These are phyloP conservation scores for Trichophyton verrucosum DNA, from an alignment of 2,329 filamentous ascomycete genomes.

Conservation along the genomic window DNA sequence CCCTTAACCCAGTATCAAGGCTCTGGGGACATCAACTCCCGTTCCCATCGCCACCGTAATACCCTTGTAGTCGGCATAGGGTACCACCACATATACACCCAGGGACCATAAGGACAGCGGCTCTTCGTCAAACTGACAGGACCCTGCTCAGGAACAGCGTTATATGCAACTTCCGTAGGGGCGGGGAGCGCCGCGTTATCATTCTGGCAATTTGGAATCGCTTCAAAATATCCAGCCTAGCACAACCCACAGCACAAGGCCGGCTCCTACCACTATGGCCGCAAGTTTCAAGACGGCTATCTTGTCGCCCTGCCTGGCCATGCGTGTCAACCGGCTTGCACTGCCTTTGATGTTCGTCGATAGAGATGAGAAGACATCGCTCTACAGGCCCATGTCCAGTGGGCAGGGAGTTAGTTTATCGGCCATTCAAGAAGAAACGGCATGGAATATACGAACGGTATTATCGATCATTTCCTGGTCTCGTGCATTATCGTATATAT, in stretches of 20 bases:
- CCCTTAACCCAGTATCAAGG: not conserved
- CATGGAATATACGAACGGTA: slow-evolving; percentile 51
- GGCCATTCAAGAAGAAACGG: not conserved
- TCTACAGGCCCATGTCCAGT: slow-evolving; percentile 36
- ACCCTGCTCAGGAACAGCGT: not conserved
- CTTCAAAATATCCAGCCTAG: slow-evolving; percentile 48
- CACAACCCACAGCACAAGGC: slow-evolving; percentile 66
- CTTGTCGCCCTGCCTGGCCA: slow-evolving; percentile 84
- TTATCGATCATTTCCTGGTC: slow-evolving; percentile 79
- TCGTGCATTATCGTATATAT: slow-evolving; percentile 94
- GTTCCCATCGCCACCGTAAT: not conserved
- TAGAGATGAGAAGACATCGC: slow-evolving; percentile 85
- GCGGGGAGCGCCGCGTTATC: no score
- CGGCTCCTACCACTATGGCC: slow-evolving; percentile 61
- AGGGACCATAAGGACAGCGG: no score
- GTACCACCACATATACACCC: no score
- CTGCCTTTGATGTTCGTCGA: slow-evolving; percentile 70
- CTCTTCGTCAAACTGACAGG: no score
- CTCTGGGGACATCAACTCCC: no score
- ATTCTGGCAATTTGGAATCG: slow-evolving; percentile 13
- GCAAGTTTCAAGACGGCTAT: slow-evolving; percentile 82
- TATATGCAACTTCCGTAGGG: not conserved
- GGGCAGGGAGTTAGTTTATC: not conserved
- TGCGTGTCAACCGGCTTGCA: slow-evolving; percentile 67
- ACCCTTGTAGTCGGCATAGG: no score